A percentile compares a stretch with the other conserved stretches of the same genome.
Conservation (phyloP, 73 alveolate species). For the Effrenium voratum region DNA sequence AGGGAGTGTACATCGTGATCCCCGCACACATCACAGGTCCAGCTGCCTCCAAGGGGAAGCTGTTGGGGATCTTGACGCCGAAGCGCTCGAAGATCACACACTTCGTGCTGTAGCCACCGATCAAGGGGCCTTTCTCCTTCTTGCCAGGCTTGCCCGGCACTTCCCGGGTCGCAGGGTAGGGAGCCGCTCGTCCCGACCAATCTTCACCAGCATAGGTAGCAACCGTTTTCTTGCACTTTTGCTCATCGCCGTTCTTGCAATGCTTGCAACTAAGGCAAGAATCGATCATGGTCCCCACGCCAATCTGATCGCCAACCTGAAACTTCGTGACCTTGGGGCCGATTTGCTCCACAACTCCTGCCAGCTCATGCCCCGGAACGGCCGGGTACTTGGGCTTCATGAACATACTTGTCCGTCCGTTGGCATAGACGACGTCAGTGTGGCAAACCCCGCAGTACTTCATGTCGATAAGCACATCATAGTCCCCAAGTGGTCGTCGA, state of each 20-base stretch:
- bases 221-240: neutral
- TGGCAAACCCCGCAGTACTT: conserved; percentile 84
- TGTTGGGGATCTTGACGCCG: conserved; percentile 9
- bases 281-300: conserved; percentile 45
- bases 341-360: conserved; percentile 5
- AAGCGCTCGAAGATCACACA: conserved; percentile 1
- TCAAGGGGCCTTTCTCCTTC: neutral
- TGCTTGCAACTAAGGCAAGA: conserved; percentile 26
- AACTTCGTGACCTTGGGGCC: conserved; percentile 33
- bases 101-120: conserved; percentile 15
- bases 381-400: conserved; percentile 24
- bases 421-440: conserved; percentile 17
- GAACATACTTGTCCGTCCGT: neutral
- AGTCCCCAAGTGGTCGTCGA: conserved; percentile 19
- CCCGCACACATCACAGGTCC: conserved; percentile 65
- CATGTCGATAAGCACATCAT: conserved; percentile 59
- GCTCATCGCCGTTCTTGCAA: conserved; percentile 33
- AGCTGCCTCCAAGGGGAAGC: conserved; percentile 15
- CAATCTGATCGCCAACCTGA: conserved; percentile 51
- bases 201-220: conserved; percentile 37
- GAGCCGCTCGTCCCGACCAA: conserved; percentile 22
- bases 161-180: neutral
- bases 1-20: conserved; percentile 21
- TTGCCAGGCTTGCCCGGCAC: neutral
- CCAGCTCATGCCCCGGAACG: conserved; percentile 83